Evolutionary conservation across 768 basidiomycete genomes (phyloP), one percentile per base, ranked within the genome.

Genomic region (Pleurotus platypus): DNA sequence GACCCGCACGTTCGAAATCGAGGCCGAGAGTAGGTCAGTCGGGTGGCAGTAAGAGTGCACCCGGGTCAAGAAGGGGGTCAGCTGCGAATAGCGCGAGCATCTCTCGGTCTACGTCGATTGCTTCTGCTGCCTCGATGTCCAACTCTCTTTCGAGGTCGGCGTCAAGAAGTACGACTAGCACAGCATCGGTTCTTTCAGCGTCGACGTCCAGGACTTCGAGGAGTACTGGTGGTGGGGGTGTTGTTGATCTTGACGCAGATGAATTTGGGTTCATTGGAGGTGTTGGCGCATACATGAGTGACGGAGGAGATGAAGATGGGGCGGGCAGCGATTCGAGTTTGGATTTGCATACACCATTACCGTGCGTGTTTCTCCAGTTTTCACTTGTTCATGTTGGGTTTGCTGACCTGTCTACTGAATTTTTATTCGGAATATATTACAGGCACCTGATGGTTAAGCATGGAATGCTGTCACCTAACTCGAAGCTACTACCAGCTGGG

Each of bases 391-490:
- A 37, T 57, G 24, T 61, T 55, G 51, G 43, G 42, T 42, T 45
- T 7, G 22, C 59, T 24, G 51, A 61, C 39, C 55, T 22, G 18
- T 45, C 26, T 46, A 12, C 57, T 57, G 35, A 13, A 16, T 30
- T 58, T 46, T 1, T 50, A 46, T 3, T 54, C 55, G 20, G 11
- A 15, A 22, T 15, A 12, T 13, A 22, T n/a, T 46, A 7, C 60
- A 88, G 86, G 1, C 78, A 85, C 61, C 66, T 88, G 39, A 87
- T 89, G 85, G 68, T 88, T 38, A 78, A 80, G 7, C 80, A 86
- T 47, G 87, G 87, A 3, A 73, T 87, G 37, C 74, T 89, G 9
- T 88, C 86, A 5, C 84, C 86, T 0, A 73, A 79, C 58, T 88
- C 87, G 0, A 87, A 85, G 58, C 70, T 87, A 3, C 65, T 88